These are phyloP conservation scores for Naganishia vishniacii DNA, from an alignment of 768 basidiomycete species.

Conservation along the genomic window DNA sequence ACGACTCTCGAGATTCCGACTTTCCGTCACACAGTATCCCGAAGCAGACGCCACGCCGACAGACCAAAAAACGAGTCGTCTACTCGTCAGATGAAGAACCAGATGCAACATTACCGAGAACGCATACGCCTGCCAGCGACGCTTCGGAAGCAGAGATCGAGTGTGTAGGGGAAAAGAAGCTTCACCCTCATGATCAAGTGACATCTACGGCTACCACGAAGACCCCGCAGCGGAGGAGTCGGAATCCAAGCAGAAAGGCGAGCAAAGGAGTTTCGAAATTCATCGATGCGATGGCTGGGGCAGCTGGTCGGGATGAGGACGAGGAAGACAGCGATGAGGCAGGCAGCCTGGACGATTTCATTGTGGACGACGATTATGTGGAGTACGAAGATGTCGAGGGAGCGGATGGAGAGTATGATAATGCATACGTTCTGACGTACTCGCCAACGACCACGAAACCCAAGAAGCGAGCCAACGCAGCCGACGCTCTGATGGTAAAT, in stretches of 20 bases:
- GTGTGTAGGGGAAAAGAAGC: not conserved
- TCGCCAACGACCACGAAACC: slow-evolving; percentile 5
- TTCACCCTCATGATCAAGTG: too few relatives aligned
- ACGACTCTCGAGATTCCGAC: not conserved
- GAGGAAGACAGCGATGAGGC: slow-evolving; percentile 7
- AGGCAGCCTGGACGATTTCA: slow-evolving; percentile 34
- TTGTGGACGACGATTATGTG: slow-evolving; percentile 40
- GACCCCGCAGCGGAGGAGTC: not conserved
- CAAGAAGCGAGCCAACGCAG: not conserved
- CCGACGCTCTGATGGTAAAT: slow-evolving; percentile 22
- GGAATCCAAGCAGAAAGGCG: not conserved
- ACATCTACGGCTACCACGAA: too few relatives aligned
- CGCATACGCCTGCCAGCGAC: too few relatives aligned
- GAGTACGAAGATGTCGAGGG: slow-evolving; percentile 20
- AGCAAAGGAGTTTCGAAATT: not conserved
- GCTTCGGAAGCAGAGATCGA: not conserved
- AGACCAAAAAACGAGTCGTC: not conserved
- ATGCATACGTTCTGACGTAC: slow-evolving; percentile 25
- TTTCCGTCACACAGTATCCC: not conserved
- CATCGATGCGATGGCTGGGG: slow-evolving; percentile 7
- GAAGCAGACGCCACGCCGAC: not conserved
- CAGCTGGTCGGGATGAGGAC: not conserved
- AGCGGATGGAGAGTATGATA: slow-evolving; percentile 21
- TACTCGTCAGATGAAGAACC: slow-evolving; percentile 10
- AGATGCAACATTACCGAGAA: not conserved